Evolutionary conservation across 768 basidiomycete genomes (phyloP).

Genomic region (Fibroporia radiculosa): DNA sequence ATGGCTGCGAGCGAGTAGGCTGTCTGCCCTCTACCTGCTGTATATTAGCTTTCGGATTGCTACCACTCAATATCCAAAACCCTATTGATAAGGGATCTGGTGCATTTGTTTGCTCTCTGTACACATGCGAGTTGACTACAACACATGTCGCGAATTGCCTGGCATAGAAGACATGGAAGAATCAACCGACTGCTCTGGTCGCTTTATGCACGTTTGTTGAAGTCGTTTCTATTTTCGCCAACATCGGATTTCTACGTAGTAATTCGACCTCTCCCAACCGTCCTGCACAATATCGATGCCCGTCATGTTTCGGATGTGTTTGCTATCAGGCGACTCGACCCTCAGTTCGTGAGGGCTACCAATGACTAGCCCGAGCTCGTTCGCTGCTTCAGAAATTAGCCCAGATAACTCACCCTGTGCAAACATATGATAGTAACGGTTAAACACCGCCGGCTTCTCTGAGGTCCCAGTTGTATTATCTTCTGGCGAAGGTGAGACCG

Average conservation of each 20-base stretch:
- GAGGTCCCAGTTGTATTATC: constrained; percentile 6
- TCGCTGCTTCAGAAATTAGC: constrained; percentile 58
- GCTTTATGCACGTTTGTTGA: too few relatives aligned
- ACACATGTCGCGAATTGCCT: neutral
- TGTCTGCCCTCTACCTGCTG: constrained; percentile 24
- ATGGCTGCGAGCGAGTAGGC: constrained; percentile 86
- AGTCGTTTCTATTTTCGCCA: constrained; percentile 47
- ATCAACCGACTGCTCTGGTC: too few relatives aligned
- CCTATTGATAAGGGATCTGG: neutral
- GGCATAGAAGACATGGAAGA: neutral
- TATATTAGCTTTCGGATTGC: constrained; percentile 21
- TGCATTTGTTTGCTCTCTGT: neutral
- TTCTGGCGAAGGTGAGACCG: neutral
- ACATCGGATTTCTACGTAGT: constrained; percentile 68
- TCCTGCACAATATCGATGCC: constrained; percentile 67
- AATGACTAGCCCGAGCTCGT: constrained; percentile 45
- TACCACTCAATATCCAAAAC: constrained; percentile 1
- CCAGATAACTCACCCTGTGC: constrained; percentile 63
- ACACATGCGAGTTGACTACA: neutral
- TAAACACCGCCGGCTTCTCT: constrained; percentile 38
- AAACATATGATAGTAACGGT: constrained; percentile 98
- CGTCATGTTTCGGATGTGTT: neutral
- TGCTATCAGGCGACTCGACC: neutral
- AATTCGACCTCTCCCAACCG: constrained; percentile 86
- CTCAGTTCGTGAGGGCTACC: constrained; percentile 22